Evolutionary conservation across 1,284 basidiomycete species (phyloP).

Genomic region (Puccinia hordei): DNA sequence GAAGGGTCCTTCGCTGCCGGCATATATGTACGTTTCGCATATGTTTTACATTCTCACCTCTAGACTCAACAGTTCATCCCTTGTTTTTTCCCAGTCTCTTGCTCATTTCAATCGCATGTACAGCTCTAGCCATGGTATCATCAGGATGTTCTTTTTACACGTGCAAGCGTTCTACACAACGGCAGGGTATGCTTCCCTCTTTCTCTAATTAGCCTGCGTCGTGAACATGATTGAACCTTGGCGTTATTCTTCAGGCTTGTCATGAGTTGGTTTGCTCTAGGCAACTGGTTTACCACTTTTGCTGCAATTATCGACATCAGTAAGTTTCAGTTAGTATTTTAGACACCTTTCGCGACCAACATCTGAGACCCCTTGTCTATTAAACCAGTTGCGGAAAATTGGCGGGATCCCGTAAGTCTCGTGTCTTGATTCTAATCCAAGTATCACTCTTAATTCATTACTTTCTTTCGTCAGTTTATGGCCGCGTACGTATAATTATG

Average conservation of each 20-base stretch:
- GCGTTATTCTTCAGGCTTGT: constrained; percentile 56
- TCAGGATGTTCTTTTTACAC: constrained; percentile 79
- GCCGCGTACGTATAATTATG: constrained; percentile 33
- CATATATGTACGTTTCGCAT: constrained; percentile 22
- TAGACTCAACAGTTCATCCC: not conserved
- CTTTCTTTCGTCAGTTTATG: constrained; percentile 25
- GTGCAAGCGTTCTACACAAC: constrained; percentile 73
- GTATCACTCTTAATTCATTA: not conserved
- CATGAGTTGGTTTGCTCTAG: constrained; percentile 60
- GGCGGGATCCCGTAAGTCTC: constrained; percentile 48
- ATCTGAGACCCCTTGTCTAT: not conserved
- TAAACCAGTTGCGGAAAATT: constrained; percentile 41
- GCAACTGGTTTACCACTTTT: constrained; percentile 50
- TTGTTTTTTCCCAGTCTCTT: constrained; percentile 68
- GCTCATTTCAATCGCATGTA: constrained; percentile 93
- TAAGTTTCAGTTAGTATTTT: not conserved
- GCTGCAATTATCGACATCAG: constrained; percentile 50
- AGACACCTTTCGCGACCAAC: not conserved
- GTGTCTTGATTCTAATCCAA: not conserved
- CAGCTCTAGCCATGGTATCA: constrained; percentile 75
- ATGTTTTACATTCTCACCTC: not conserved
- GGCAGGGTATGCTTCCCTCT: constrained; percentile 29
- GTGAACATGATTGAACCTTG: not conserved
- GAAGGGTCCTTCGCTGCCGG: constrained; percentile 51
- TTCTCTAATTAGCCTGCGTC: not conserved